A percentile compares a stretch with the other conserved stretches of the same genome.
phyloP scores from a whole-genome alignment of 1,139 yeast species.

The Hansenula sp. region DNA sequence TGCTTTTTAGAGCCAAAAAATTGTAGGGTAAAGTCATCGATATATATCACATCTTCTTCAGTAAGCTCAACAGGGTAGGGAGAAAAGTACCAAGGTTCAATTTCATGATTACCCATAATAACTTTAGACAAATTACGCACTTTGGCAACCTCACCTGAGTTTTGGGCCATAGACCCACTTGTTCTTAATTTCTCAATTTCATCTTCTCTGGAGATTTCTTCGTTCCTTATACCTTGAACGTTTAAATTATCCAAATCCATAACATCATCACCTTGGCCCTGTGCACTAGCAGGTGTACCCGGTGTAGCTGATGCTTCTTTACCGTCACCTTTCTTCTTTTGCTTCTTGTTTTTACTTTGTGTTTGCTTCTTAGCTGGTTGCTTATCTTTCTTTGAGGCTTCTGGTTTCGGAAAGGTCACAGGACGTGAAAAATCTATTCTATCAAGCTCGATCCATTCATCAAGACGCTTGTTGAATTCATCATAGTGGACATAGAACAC shows the following conservation, averaged over 20 bases:
- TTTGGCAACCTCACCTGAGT: constrained; percentile 82
- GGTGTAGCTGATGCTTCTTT: constrained; percentile 13
- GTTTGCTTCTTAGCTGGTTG: constrained; percentile 26
- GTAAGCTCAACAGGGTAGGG: constrained; percentile 95
- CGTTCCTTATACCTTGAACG: constrained; percentile 73
- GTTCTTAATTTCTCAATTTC: constrained; percentile 91
- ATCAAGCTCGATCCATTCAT: constrained; percentile 82
- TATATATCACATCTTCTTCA: constrained; percentile 82
- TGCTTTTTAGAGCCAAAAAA: constrained; percentile 89
- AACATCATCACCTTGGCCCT: constrained; percentile 47
- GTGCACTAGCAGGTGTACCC: constrained; percentile 14
- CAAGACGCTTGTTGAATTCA: constrained; percentile 89
- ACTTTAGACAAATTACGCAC: constrained; percentile 78
- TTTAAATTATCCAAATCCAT: constrained; percentile 85
- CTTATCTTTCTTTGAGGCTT: constrained; percentile 41
- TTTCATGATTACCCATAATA: constrained; percentile 84
- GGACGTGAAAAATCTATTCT: constrained; percentile 69
- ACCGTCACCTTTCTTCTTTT: constrained; percentile 24
- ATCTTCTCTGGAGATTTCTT: constrained; percentile 78
- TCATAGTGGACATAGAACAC: constrained; percentile 92
- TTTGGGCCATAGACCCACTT: constrained; percentile 95
- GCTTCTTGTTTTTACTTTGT: constrained; percentile 23
- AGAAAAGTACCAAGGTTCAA: constrained; percentile 98
- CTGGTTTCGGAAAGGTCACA: constrained; percentile 64
- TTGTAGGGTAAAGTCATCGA: constrained; percentile 86